Base-by-base conservation (phyloP, 495 filamentous ascomycete genomes). In the Margaritispora aquatica region DNA sequence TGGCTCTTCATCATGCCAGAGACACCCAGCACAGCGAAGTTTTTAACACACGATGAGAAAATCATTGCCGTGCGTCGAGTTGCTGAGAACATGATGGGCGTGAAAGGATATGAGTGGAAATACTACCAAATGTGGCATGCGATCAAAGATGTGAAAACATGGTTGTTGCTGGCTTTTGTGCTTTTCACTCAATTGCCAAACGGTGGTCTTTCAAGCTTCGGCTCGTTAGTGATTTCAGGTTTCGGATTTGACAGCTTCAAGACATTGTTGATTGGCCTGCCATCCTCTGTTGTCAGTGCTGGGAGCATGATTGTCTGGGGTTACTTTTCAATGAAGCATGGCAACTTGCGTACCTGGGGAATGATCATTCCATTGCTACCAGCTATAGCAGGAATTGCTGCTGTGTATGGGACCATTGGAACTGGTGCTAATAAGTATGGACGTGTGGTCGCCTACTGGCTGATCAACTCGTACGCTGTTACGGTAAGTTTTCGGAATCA, bases 1-100 rank as follows among this genome's bases (percentile, higher is more conserved):
- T 88, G 88, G 67, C 69, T 85, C 11, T 86, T 76, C 68, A 65
- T 84, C 31, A 73, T 89, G 54, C 86, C 85, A 0, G 86, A 89
- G 62, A 88, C 77, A 61, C 86, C 88, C 59, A 68, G 86, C 55
- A 88, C 88, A 64, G 82, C 83, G 13, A 80, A 83, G 19, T 89
- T 83, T 77, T 68, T 89, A 19, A 84, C 73, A 19, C 75, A 80
- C 41, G 74, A 82, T 52, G 86, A 89, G 50, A 73, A 73, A 10
- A 62, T 77, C 9, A 76, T 85, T 54, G 82, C 82, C 4, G 70
- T 88, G 47, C 83, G 82, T 48, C 74, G 84, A 26, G 81, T 88
- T 20, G 74, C 82, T 1, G 69, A 76, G 47, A 88, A 88, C 51
- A 78, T 85, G 64, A 83, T 85, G 65, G 85, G 85, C 9, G 80